Evolutionary conservation across 371 early-diverging fungal species (phyloP).

Genomic region (Phascolomyces articulosus): DNA sequence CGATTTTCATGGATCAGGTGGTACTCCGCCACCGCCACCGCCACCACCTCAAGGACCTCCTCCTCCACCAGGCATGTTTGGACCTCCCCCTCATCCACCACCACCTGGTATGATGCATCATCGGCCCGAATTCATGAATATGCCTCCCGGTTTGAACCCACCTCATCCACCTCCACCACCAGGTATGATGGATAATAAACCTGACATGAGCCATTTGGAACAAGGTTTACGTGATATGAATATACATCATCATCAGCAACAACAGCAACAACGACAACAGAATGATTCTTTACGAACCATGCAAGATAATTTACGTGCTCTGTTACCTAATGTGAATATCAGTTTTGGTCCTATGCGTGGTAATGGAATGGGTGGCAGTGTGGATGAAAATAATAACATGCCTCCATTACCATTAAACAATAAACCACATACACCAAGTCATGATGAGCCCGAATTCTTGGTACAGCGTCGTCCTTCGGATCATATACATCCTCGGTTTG

Average conservation of each 20-base stretch:
- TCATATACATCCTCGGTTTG: not conserved
- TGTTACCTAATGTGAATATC: constrained; percentile 74
- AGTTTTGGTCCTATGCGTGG: constrained; percentile 58
- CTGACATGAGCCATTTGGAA: constrained; percentile 8
- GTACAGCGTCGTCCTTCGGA: constrained; percentile 4
- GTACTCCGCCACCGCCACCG: constrained; percentile 23
- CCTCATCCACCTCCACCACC: not conserved
- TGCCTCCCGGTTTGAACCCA: constrained; percentile 19
- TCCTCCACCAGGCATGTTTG: constrained; percentile 28
- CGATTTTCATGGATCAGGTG: constrained; percentile 14
- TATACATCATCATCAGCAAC: constrained; percentile 3
- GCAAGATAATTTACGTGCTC: constrained; percentile 65
- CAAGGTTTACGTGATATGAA: constrained; percentile 9
- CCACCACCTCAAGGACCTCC: constrained; percentile 20
- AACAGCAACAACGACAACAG: not conserved
- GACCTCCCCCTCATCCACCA: constrained; percentile 22
- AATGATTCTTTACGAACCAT: constrained; percentile 22
- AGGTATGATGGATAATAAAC: not conserved
- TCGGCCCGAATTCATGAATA: constrained; percentile 21
- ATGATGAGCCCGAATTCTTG: constrained; percentile 3
- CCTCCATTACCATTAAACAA: not conserved
- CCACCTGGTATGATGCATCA: constrained; percentile 31
- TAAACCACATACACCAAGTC: constrained; percentile 12
- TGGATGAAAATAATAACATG: constrained; percentile 3
- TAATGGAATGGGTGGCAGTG: too few relatives aligned